These are phyloP conservation scores for Poronia punctata DNA, from an alignment of 495 filamentous ascomycete genomes.

Conservation along the genomic window DNA sequence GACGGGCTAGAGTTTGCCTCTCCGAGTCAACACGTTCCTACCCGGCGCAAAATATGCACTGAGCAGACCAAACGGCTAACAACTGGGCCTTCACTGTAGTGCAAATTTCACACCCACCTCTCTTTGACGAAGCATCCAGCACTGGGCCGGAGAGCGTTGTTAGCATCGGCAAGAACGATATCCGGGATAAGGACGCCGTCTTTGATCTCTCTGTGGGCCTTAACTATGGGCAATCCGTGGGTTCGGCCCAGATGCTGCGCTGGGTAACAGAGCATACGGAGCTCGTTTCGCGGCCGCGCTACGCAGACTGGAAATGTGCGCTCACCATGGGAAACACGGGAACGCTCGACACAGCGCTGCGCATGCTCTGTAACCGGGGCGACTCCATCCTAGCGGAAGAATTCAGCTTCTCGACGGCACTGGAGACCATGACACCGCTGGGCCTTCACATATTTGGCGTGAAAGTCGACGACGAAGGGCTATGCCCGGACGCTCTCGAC, in stretches of 20 bases:
- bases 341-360: conserved; percentile 65
- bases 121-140: conserved; percentile 62
- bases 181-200: conserved; percentile 36
- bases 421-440: conserved; percentile 73
- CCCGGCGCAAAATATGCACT: no score
- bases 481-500: conserved; percentile 62
- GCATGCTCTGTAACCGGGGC: conserved; percentile 65
- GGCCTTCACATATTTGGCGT: conserved; percentile 69
- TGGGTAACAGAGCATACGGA: conserved; percentile 93
- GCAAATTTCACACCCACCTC: conserved; percentile 36
- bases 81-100: conserved; percentile 9
- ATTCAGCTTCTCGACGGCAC: conserved; percentile 75
- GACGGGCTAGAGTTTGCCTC: no score
- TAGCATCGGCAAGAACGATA: conserved; percentile 74
- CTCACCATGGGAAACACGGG: conserved; percentile 73
- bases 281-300: conserved; percentile 65
- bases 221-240: conserved; percentile 85
- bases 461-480: conserved; percentile 68
- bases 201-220: conserved; percentile 72
- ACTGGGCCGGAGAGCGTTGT: conserved; percentile 46
- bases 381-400: conserved; percentile 77
- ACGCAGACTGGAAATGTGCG: conserved; percentile 75
- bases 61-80: background rate
- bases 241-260: conserved; percentile 77
- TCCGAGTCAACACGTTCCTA: no score